A percentile compares a stretch with the other conserved stretches of the same genome.
These are phyloP conservation scores for Polyplosphaeria fusca DNA, from an alignment of 495 filamentous ascomycete genomes.

Conservation along the genomic window DNA sequence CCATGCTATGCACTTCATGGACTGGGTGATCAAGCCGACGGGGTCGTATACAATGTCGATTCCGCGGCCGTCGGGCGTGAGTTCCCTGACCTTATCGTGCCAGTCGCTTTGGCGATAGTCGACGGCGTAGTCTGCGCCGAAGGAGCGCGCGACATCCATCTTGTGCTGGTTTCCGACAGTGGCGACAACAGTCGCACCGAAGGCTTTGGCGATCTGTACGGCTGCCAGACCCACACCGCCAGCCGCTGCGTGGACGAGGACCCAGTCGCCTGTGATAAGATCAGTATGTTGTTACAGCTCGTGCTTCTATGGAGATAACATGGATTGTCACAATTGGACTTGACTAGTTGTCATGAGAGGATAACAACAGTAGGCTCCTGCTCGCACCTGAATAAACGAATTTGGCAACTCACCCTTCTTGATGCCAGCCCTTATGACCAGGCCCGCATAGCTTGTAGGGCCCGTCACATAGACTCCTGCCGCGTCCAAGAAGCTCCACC, in stretches of 20 bases:
- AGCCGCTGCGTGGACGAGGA: slow-evolving; percentile 88
- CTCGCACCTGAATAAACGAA: neutral
- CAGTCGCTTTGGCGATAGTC: slow-evolving; percentile 70
- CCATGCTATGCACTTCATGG: slow-evolving; percentile 86
- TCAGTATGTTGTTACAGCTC: no score
- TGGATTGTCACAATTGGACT: no score
- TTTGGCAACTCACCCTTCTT: slow-evolving; percentile 49
- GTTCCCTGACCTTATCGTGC: slow-evolving; percentile 72
- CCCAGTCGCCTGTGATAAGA: slow-evolving; percentile 63
- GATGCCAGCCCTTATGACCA: slow-evolving; percentile 73
- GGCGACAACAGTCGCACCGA: slow-evolving; percentile 84
- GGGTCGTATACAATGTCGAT: slow-evolving; percentile 91
- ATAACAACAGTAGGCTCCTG: neutral
- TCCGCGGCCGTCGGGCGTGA: slow-evolving; percentile 68
- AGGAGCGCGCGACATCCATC: slow-evolving; percentile 69
- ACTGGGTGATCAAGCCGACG: slow-evolving; percentile 78
- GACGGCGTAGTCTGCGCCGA: slow-evolving; percentile 79
- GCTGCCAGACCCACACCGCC: slow-evolving; percentile 90
- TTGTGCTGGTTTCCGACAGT: slow-evolving; percentile 78
- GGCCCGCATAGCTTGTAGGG: slow-evolving; percentile 82
- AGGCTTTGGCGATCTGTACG: slow-evolving; percentile 89
- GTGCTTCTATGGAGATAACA: no score
- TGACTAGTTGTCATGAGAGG: no score
- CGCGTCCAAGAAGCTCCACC: slow-evolving; percentile 80
- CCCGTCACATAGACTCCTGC: slow-evolving; percentile 89